Percentiles rank a stretch among this genome's conserved stretches.
Evolutionary conservation across 805 yeast species (phyloP).

Genomic region (Saccharomycopsis synnaedendra): DNA sequence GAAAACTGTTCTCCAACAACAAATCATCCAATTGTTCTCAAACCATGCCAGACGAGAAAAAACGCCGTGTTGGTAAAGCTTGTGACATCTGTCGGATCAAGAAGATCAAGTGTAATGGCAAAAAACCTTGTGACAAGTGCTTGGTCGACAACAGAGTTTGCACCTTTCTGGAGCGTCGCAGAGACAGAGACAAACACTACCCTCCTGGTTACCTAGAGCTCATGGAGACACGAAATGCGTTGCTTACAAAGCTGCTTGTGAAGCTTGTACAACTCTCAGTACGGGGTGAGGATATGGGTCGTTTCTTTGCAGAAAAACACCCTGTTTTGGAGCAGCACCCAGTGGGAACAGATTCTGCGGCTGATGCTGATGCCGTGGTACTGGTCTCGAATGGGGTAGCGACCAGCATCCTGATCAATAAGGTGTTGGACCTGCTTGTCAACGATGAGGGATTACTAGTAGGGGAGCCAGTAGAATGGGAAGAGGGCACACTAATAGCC

Average conservation of each 20-base stretch:
- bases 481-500: slow-evolving; percentile 31
- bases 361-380: background rate
- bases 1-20: background rate
- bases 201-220: slow-evolving; percentile 54
- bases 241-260: slow-evolving; percentile 36
- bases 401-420: slow-evolving; percentile 30
- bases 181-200: slow-evolving; percentile 40
- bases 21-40: background rate
- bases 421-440: slow-evolving; percentile 33
- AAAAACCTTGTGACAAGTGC: slow-evolving; percentile 49
- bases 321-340: background rate
- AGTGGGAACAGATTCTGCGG: background rate
- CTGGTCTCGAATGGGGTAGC: background rate
- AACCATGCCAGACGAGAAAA: slow-evolving; percentile 17
- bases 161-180: slow-evolving; percentile 45
- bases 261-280: slow-evolving; percentile 11
- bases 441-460: slow-evolving; percentile 29
- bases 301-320: slow-evolving; percentile 3
- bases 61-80: slow-evolving; percentile 52
- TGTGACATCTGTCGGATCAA: slow-evolving; percentile 53
- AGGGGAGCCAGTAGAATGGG: slow-evolving; percentile 34
- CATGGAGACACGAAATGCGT: slow-evolving; percentile 43
- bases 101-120: slow-evolving; percentile 55
- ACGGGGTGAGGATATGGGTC: slow-evolving; percentile 3
- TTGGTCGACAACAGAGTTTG: slow-evolving; percentile 45